Evolutionary conservation across 106 monocot genomes (phyloP).

Genomic region (Dioscorea zingiberensis): DNA sequence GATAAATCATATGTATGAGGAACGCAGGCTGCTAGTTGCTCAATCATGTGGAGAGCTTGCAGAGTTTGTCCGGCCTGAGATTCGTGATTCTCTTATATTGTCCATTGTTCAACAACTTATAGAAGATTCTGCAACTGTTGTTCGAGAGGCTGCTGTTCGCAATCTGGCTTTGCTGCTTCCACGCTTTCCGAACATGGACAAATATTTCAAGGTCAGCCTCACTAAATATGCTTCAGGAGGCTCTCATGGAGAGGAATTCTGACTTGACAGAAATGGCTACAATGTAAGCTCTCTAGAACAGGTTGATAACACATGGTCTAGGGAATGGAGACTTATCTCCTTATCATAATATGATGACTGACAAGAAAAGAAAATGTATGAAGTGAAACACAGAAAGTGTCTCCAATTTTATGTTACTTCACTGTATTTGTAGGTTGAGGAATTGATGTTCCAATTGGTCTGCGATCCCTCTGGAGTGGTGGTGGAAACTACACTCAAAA

Average conservation of each 20-base stretch:
- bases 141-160: conserved; percentile 88
- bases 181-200: conserved; percentile 91
- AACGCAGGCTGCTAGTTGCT: conserved; percentile 90
- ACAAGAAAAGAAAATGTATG: no score
- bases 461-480: conserved; percentile 93
- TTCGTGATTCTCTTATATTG: conserved; percentile 94
- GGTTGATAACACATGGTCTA: conserved; percentile 43
- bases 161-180: conserved; percentile 93
- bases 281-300: conserved; percentile 90
- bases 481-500: conserved; percentile 73
- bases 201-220: conserved; percentile 99
- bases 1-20: conserved; percentile 96
- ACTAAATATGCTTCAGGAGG: conserved; percentile 86
- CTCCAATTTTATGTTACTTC: no score
- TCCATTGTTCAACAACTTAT: conserved; percentile 95
- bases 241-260: conserved; percentile 83
- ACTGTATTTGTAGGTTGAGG: no score
- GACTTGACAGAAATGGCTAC: conserved; percentile 79
- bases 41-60: conserved; percentile 99
- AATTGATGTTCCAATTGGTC: conserved; percentile 82
- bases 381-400: no score
- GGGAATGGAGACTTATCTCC: conserved; percentile 38
- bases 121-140: conserved; percentile 88
- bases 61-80: conserved; percentile 88
- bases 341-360: no score